A percentile compares a stretch with the other conserved stretches of the same genome.
phyloP scores from a whole-genome alignment of 306 rosid genomes.

The Gillenia trifoliata region DNA sequence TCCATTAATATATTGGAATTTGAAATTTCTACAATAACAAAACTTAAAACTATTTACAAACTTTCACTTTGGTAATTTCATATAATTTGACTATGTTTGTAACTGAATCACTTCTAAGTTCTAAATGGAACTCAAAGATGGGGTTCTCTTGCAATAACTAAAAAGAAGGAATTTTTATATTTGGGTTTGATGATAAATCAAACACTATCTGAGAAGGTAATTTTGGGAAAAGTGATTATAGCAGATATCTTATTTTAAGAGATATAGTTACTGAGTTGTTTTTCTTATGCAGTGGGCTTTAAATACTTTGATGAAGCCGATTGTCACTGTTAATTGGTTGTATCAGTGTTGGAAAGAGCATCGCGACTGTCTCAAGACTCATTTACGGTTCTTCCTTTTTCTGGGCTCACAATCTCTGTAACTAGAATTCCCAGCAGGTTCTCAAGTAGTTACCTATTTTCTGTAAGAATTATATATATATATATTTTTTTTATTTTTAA shows the following conservation, averaged over 20 bases:
- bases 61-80: background rate
- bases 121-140: background rate
- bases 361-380: slow-evolving; percentile 83
- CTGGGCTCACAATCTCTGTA: slow-evolving; percentile 80
- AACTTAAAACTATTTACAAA: background rate
- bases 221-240: slow-evolving; percentile 7
- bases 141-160: background rate
- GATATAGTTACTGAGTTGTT: slow-evolving; percentile 19
- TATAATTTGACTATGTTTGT: background rate
- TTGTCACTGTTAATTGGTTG: slow-evolving; percentile 76
- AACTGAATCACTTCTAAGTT: too few species aligned
- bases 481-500: background rate
- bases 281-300: slow-evolving; percentile 78
- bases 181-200: slow-evolving; percentile 6
- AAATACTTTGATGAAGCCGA: slow-evolving; percentile 82
- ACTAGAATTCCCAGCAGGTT: slow-evolving; percentile 84
- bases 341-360: slow-evolving; percentile 89
- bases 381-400: slow-evolving; percentile 79
- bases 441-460: slow-evolving; percentile 23
- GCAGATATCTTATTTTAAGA: slow-evolving; percentile 4
- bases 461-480: background rate
- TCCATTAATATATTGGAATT: background rate
- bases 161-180: background rate
- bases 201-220: background rate
- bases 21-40: background rate